Evolutionary conservation across 1,139 yeast species (phyloP), one percentile per base, ranked within the genome.

Genomic region (Candida smagusa): DNA sequence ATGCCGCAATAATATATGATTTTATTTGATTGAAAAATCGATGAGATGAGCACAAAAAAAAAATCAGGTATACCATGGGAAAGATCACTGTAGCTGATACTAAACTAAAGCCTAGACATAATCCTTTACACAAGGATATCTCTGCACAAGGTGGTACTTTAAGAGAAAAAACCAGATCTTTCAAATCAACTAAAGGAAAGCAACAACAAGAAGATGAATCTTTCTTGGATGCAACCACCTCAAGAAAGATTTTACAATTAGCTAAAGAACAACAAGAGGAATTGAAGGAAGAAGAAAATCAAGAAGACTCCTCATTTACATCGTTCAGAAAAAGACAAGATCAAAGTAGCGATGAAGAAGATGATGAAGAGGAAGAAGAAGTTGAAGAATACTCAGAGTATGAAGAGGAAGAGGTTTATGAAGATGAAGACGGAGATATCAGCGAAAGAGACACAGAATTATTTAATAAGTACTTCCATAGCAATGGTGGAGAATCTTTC

Each of bases 191-290:
- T 41, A 48, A 42, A 48, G 49, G 44, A 57, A 57, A 36, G 64
- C 39, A 67, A 16, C 39, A 67, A 16, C 77, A 77, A 25, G 70
- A 69, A 11, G 79, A 68, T 16, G 90, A 84, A 40, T 82, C 76
- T 31, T 83, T 65, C 50, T 73, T 92, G 33, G 97, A 90, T 65
- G 87, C 97, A 12, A 71, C 79, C 22, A 71, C 88, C 27, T 86
- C 97, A 1, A 75, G 95, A 61, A 88, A 80, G 65, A 90, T 92
- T 60, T 70, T 92, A 47, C 86, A 84, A 56, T 71, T 92, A 48
- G 98, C 97, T 11, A 81, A 77, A 52, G 92, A 84, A 52, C 98
- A 92, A 64, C 97, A 89, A 59, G 90, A 86, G 33, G 98, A 92
- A 58, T 61, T 90, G 23, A 85, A 76, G 41, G 69, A 62, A 6